Evolutionary conservation across 2,329 filamentous ascomycete species (phyloP), one percentile per base, ranked within the genome.

Genomic region (Arthrobotrys sphaeroides): DNA sequence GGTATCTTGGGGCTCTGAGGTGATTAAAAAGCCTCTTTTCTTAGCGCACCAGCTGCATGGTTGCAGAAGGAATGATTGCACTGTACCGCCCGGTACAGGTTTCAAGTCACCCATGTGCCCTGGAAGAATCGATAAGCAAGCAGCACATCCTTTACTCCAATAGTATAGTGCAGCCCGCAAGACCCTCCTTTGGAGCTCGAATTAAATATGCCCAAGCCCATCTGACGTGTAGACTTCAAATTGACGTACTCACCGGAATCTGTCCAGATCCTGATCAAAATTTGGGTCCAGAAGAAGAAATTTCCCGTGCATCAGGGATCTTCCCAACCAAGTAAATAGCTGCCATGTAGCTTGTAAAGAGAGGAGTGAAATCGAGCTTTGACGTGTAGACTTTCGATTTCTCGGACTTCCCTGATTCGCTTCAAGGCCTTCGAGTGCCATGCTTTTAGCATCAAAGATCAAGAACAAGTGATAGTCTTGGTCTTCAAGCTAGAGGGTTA

Each of bases 81-180:
- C 28, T 45, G 36, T 60, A 69, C 64, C 72, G 47, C 64, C 57
- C 64, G 57, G 64, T 42, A 75, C 55, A 69, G 47, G 72, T 69
- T 69, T 69, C 70, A 68, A 68, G 70, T 68, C 64, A 22, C 16
- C 38, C 20, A 75, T 42, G 22, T 75, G 62, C 40, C 64, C 57
- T 38, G 45, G 28, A 69, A 60, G 72, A 68, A 75, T 59, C 55
- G 72, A 75, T 75, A 75, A 69, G 72, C 67, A 72, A 45, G 66
- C 55, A 59, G 57, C 72, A 67, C 57, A 62, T 62, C 55, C 62
- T 64, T 74, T 74, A 57, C 70, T 59, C 57, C 38, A 68, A 69
- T 69, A 64, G 72, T 68, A 59, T 38, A 28, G 45, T 69, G 55
- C 72, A 69, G 72, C 26, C 72, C 67, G 61, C 28, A 51, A 40